Conservation (phyloP, 2,329 filamentous ascomycete genomes). For the Exophiala spinifera region DNA sequence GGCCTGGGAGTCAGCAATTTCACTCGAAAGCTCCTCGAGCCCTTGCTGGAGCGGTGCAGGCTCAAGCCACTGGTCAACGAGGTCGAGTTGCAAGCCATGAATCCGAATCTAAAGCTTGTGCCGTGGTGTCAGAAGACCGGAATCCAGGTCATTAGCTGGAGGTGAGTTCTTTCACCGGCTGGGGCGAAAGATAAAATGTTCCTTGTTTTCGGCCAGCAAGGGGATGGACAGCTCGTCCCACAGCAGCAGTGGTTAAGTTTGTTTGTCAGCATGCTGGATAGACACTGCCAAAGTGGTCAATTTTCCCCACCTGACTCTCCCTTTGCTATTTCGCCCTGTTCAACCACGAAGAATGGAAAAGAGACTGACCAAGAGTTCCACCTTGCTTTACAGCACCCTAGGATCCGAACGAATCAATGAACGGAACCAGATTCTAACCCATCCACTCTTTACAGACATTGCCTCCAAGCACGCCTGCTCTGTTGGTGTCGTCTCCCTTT, state of each 20-base stretch:
- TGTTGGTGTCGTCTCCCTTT: constrained; percentile 36
- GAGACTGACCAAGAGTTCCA: too few relatives aligned
- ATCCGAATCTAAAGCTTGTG: constrained; percentile 35
- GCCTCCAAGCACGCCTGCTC: constrained; percentile 29
- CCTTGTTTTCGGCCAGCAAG: neutral
- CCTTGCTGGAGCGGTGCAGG: constrained; percentile 23
- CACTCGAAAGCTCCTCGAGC: constrained; percentile 33
- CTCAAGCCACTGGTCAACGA: constrained; percentile 34
- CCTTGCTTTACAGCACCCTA: neutral
- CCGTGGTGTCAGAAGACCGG: constrained; percentile 34
- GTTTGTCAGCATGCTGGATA: too few relatives aligned
- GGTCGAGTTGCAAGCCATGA: constrained; percentile 36
- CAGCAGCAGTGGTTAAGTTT: too few relatives aligned
- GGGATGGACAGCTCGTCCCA: too few relatives aligned
- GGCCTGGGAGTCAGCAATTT: constrained; percentile 38
- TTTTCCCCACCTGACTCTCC: too few relatives aligned
- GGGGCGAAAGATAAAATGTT: neutral
- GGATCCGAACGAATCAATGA: constrained; percentile 6
- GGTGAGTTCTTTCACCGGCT: constrained; percentile 5
- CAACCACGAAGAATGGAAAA: too few relatives aligned
- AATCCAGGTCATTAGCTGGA: constrained; percentile 35
- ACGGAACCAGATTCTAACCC: constrained; percentile 8
- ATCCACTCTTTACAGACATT: constrained; percentile 29
- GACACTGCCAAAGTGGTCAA: too few relatives aligned
- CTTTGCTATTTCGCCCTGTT: too few relatives aligned